Conservation (phyloP, 768 basidiomycete species). For the Leccinum fibrillosum region DNA sequence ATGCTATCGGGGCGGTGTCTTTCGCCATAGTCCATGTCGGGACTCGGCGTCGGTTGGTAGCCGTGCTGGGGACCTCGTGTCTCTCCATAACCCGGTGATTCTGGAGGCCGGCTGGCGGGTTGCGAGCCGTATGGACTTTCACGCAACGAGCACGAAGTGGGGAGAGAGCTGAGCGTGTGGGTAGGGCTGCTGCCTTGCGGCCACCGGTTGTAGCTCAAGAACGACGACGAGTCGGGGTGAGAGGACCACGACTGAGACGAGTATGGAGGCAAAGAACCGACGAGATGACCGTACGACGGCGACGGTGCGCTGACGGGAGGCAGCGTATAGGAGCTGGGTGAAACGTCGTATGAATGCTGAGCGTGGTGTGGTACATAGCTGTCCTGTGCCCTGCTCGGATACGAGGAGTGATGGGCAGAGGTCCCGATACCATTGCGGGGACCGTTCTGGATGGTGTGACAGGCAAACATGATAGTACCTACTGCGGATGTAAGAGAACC, state of each 20-base stretch:
- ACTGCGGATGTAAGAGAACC: slow-evolving; percentile 20
- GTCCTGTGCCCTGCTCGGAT: slow-evolving; percentile 26
- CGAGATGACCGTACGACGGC: slow-evolving; percentile 27
- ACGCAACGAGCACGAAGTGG: slow-evolving; percentile 28
- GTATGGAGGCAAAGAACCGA: slow-evolving; percentile 25
- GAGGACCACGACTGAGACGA: slow-evolving; percentile 26
- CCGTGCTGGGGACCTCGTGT: slow-evolving; percentile 32
- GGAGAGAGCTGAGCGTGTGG: slow-evolving; percentile 22
- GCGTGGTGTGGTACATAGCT: slow-evolving; percentile 22
- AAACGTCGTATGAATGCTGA: slow-evolving; percentile 28
- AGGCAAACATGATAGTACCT: slow-evolving; percentile 41
- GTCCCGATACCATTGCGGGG: slow-evolving; percentile 19
- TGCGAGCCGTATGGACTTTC: slow-evolving; percentile 28
- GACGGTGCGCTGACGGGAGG: slow-evolving; percentile 30
- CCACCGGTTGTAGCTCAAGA: slow-evolving; percentile 31
- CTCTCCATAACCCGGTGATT: slow-evolving; percentile 28
- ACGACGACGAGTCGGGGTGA: slow-evolving; percentile 29
- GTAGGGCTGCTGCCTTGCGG: slow-evolving; percentile 27
- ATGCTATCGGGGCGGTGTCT: slow-evolving; percentile 33
- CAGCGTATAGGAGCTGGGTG: slow-evolving; percentile 28
- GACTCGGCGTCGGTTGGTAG: slow-evolving; percentile 38
- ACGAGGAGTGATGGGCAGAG: slow-evolving; percentile 23
- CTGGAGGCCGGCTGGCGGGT: slow-evolving; percentile 39
- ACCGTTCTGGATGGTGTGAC: slow-evolving; percentile 32
- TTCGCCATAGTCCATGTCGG: slow-evolving; percentile 36